Evolutionary conservation across 305 asterid species (phyloP), one percentile per base, ranked within the genome.

Genomic region (Withania somnifera): DNA sequence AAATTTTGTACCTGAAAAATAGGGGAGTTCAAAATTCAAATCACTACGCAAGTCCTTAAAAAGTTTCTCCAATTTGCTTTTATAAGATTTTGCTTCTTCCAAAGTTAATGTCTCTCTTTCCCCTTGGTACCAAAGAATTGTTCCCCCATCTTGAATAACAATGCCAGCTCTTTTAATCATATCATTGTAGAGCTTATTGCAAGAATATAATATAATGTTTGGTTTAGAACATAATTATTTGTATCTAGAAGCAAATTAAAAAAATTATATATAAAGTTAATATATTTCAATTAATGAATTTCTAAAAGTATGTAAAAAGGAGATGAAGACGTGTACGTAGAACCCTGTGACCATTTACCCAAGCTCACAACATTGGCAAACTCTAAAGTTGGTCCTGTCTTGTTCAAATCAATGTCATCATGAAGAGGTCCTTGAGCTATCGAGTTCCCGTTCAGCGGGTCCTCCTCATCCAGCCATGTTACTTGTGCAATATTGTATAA

Each of bases 401-500:
- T 42, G 76, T 67, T 81, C 15, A 47, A 7, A n/a, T 81, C 83
- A 28, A 81, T 66, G 34, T 54, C 56, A 14, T 19, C 47, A 73
- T 81, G 83, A 0, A 81, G 56, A 26, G 83, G 79, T 19, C 34
- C 79, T 50, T 67, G 61, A 6, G 83, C 83, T 53, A 20, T 45
- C 3, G 34, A 32, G 6, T 36, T 56, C 38, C 78, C 10, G n/a
- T 47, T 66, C 3, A 66, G 67, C 28, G 76, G 47, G 40, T 66
- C 83, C 83, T 30, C 83, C 83, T 22, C 83, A 79, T 20, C 83
- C 83, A 32, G 83, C 53, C 79, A 81, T 81, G 56, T 81, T 81
- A 54, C 79, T 67, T 26, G n/a, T n/a, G n/a, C n/a, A n/a, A n/a
- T n/a, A n/a, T 69, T 42, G 56, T 69, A 69, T 6, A 69, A 69